Evolutionary conservation across 1,284 basidiomycete species (phyloP).

Genomic region (Phenoliferia sp.): DNA sequence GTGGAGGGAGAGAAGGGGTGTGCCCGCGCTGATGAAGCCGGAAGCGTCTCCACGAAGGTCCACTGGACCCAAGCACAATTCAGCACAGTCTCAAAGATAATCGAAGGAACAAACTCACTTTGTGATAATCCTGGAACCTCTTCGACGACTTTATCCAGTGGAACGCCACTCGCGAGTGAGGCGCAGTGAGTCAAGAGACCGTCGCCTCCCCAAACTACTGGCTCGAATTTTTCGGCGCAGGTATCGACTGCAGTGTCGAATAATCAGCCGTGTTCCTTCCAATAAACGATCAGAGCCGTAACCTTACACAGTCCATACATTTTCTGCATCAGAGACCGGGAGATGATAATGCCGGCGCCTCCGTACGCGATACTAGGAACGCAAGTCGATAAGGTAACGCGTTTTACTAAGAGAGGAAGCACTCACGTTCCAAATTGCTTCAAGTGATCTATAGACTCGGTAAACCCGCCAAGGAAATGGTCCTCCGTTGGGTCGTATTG

Average conservation of each 20-base stretch:
- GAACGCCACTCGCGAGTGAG: constrained; percentile 12
- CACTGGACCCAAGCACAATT: background rate
- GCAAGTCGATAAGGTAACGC: background rate
- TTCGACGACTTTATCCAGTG: constrained; percentile 24
- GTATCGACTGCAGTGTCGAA: constrained; percentile 6
- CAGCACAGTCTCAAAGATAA: background rate
- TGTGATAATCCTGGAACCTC: constrained; percentile 26
- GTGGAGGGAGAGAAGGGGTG: constrained; percentile 7
- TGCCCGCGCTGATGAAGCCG: constrained; percentile 16
- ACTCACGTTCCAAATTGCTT: background rate
- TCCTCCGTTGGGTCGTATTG: background rate
- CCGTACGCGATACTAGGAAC: constrained; percentile 24
- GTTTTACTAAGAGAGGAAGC: background rate
- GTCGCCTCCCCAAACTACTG: constrained; percentile 24
- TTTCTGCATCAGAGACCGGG: constrained; percentile 21
- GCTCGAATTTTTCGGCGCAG: constrained; percentile 8
- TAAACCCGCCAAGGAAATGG: background rate
- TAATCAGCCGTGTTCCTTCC: background rate
- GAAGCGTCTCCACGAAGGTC: constrained; percentile 18
- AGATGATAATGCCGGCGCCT: constrained; percentile 29
- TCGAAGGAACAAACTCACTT: background rate
- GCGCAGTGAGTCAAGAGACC: constrained; percentile 32
- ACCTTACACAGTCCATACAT: constrained; percentile 20
- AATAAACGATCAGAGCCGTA: background rate
- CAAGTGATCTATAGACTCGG: background rate